phyloP scores from a whole-genome alignment of 805 yeast genomes.

The Candida insectalens region DNA sequence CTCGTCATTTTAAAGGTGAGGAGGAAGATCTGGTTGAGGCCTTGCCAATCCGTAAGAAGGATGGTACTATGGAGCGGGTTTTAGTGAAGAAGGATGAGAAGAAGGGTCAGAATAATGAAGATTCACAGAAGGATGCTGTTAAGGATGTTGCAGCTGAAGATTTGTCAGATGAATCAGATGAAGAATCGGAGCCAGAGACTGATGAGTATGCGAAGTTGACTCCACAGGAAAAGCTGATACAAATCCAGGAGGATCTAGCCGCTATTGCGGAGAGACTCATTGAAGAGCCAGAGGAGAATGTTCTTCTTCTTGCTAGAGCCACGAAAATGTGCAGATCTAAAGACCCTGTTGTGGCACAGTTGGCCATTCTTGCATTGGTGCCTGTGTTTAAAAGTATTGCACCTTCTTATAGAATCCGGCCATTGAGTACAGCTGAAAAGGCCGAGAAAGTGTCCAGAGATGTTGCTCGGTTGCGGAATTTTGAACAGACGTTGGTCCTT shows the following conservation, averaged over 20 bases:
- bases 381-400: slow-evolving; percentile 79
- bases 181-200: slow-evolving; percentile 8
- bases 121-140: slow-evolving; percentile 2
- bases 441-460: slow-evolving; percentile 79
- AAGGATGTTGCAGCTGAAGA: slow-evolving; percentile 10
- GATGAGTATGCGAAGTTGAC: slow-evolving; percentile 33
- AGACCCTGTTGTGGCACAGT: slow-evolving; percentile 55
- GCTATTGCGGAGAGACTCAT: slow-evolving; percentile 64
- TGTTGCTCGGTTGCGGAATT: slow-evolving; percentile 63
- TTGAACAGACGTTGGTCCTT: slow-evolving; percentile 68
- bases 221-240: slow-evolving; percentile 43
- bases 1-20: slow-evolving; percentile 43
- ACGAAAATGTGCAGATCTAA: slow-evolving; percentile 62
- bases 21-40: slow-evolving; percentile 47
- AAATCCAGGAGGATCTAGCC: slow-evolving; percentile 78
- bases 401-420: slow-evolving; percentile 82
- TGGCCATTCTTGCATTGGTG: slow-evolving; percentile 69
- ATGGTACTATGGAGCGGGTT: slow-evolving; percentile 69
- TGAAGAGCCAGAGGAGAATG: slow-evolving; percentile 86
- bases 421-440: slow-evolving; percentile 71
- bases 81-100: slow-evolving; percentile 25
- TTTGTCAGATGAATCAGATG: slow-evolving; percentile 6
- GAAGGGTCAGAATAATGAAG: slow-evolving; percentile 3
- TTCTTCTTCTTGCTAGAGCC: slow-evolving; percentile 52
- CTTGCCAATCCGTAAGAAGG: slow-evolving; percentile 67